phyloP scores from a whole-genome alignment of 2,329 filamentous ascomycete genomes.

The Sclerotinia trifoliorum region DNA sequence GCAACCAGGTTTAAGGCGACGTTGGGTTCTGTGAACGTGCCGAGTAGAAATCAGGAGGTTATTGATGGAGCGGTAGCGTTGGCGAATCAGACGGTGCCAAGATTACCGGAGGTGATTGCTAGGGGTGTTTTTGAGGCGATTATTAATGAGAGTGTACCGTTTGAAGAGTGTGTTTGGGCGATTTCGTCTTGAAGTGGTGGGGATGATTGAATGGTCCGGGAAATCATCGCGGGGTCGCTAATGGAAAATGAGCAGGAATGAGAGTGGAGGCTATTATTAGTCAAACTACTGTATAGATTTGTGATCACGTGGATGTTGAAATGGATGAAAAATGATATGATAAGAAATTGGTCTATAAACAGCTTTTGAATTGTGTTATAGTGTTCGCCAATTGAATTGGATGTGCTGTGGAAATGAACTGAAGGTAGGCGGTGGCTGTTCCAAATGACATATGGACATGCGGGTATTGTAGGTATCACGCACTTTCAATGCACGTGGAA shows the following conservation, averaged over 20 bases:
- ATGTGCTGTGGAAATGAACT: too few species aligned
- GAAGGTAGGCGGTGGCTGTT: too few species aligned
- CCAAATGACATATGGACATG: too few species aligned
- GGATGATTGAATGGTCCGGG: background rate
- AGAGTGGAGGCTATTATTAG: background rate
- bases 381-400: too few species aligned
- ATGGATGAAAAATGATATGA: background rate
- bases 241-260: background rate
- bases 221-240: background rate
- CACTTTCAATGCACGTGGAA: too few species aligned
- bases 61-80: conserved; percentile 24
- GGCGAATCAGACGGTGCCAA: conserved; percentile 21
- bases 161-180: conserved; percentile 28
- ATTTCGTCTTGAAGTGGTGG: background rate
- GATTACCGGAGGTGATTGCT: conserved; percentile 25
- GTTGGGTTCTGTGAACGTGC: conserved; percentile 24
- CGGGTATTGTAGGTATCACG: too few species aligned
- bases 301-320: too few species aligned
- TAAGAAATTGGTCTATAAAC: background rate
- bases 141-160: conserved; percentile 26
- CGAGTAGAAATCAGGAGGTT: conserved; percentile 23
- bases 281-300: too few species aligned
- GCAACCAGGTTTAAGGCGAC: conserved; percentile 30
- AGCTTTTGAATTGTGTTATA: background rate
- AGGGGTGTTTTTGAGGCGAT: conserved; percentile 27